Conservation (phyloP, 805 yeast genomes). For the Yamadazyma philogaea region DNA sequence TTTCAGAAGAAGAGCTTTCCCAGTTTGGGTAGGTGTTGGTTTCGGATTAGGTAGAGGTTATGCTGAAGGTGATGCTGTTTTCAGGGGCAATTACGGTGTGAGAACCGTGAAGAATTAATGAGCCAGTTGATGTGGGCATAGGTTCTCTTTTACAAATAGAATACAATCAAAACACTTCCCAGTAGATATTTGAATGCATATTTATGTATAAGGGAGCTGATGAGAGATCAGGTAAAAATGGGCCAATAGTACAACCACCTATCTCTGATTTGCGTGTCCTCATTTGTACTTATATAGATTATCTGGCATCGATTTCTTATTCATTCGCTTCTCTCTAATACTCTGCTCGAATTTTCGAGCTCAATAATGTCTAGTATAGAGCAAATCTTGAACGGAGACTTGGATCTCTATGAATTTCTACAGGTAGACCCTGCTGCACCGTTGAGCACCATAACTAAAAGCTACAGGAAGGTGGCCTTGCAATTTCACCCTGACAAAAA, state of each 20-base stretch:
- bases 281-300: no score
- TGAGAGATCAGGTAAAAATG: no score
- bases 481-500: conserved; percentile 42
- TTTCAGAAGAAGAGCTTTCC: conserved; percentile 93
- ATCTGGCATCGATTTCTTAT: no score
- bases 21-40: conserved; percentile 96
- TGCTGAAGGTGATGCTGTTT: conserved; percentile 96
- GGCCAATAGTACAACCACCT: no score
- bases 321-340: neutral
- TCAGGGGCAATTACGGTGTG: conserved; percentile 76
- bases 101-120: conserved; percentile 67
- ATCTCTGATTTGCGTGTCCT: no score
- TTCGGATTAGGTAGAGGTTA: conserved; percentile 98
- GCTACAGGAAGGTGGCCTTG: conserved; percentile 35
- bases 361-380: conserved; percentile 7
- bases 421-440: conserved; percentile 23
- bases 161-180: neutral
- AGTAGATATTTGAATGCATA: conserved; percentile 4
- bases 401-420: conserved; percentile 28
- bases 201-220: conserved; percentile 2
- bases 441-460: conserved; percentile 22
- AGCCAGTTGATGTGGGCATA: no score
- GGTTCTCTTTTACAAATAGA: no score
- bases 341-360: neutral
- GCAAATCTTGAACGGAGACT: conserved; percentile 19